Evolutionary conservation across 805 yeast genomes (phyloP).

Genomic region (Monosporozyma solicola): DNA sequence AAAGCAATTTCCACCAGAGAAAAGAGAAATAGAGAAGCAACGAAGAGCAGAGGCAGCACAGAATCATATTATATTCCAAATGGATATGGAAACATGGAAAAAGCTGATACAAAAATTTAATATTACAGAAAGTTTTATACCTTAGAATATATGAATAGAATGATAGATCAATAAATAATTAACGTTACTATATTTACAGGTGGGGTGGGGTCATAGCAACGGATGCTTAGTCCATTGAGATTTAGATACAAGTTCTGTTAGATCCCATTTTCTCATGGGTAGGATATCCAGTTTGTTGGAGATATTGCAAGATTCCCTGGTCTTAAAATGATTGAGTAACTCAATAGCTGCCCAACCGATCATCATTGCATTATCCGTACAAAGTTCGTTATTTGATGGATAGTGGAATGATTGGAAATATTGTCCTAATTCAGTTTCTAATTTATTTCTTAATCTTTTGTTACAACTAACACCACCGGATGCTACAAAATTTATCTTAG

Average conservation of each 20-base stretch:
- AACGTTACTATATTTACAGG: not conserved
- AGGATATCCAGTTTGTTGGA: slow-evolving; percentile 41
- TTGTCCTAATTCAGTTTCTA: slow-evolving; percentile 31
- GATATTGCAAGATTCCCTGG: slow-evolving; percentile 32
- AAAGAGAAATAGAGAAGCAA: slow-evolving; percentile 18
- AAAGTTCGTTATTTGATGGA: slow-evolving; percentile 54
- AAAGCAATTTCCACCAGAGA: slow-evolving; percentile 1
- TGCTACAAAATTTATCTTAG: slow-evolving; percentile 48
- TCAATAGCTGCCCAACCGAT: slow-evolving; percentile 97
- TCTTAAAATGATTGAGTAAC: slow-evolving; percentile 32
- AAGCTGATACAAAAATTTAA: slow-evolving; percentile 43
- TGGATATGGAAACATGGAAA: slow-evolving; percentile 62
- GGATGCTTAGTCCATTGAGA: slow-evolving; percentile 40
- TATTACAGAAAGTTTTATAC: slow-evolving; percentile 34
- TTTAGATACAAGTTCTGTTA: slow-evolving; percentile 40
- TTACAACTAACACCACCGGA: slow-evolving; percentile 97
- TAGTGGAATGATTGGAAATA: slow-evolving; percentile 42
- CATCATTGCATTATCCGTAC: slow-evolving; percentile 96
- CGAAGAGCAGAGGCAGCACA: slow-evolving; percentile 25
- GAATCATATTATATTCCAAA: slow-evolving; percentile 63
- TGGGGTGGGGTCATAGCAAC: not conserved
- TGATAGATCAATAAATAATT: not conserved
- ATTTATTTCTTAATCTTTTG: slow-evolving; percentile 39
- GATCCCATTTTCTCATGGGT: slow-evolving; percentile 82
- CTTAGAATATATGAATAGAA: not conserved